Evolutionary conservation across 1,139 yeast genomes (phyloP).

Genomic region (Geotrichum fermentans): DNA sequence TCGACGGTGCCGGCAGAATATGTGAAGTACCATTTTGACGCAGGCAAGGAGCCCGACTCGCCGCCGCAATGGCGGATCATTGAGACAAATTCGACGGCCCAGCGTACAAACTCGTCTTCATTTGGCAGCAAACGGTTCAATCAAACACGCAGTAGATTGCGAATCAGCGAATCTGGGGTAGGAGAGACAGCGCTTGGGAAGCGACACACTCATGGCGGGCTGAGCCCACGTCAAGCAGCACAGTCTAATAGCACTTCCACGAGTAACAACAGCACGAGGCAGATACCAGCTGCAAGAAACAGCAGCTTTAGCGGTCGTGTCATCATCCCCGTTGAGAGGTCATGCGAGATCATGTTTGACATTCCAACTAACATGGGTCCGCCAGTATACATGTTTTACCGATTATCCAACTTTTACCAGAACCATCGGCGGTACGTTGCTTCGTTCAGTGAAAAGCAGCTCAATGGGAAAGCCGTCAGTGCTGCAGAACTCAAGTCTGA

Average conservation of each 20-base stretch:
- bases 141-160: no score
- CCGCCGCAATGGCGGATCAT: constrained; percentile 64
- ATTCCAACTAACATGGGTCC: constrained; percentile 70
- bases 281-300: background rate
- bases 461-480: constrained; percentile 68
- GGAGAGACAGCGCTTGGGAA: constrained; percentile 11
- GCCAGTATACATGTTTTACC: constrained; percentile 75
- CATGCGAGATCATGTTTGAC: constrained; percentile 71
- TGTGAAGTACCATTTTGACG: constrained; percentile 50
- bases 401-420: constrained; percentile 77
- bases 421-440: constrained; percentile 92
- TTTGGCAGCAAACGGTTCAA: constrained; percentile 17
- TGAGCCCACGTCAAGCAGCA: constrained; percentile 15
- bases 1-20: constrained; percentile 58
- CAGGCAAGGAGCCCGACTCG: constrained; percentile 30
- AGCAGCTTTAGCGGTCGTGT: constrained; percentile 13
- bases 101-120: background rate
- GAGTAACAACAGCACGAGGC: background rate
- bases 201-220: background rate
- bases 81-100: constrained; percentile 30
- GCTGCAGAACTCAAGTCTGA: constrained; percentile 60
- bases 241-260: background rate
- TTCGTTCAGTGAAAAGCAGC: constrained; percentile 85
- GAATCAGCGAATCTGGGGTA: constrained; percentile 46
- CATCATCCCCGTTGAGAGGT: constrained; percentile 31